A percentile compares a stretch with the other conserved stretches of the same genome.
phyloP scores from a whole-genome alignment of 495 filamentous ascomycete genomes.

The Peziza echinospora region DNA sequence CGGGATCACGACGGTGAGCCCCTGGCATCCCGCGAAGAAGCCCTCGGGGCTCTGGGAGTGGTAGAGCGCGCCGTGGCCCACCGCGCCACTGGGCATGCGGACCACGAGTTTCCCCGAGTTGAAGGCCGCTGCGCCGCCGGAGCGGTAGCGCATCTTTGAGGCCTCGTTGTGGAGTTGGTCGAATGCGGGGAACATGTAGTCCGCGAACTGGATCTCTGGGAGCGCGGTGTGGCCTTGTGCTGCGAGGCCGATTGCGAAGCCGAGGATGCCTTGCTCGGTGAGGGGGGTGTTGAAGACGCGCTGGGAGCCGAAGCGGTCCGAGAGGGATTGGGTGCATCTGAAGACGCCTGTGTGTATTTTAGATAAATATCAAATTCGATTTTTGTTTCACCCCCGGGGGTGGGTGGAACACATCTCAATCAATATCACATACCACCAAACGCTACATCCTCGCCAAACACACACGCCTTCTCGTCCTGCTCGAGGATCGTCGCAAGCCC shows the following conservation, averaged over 20 bases:
- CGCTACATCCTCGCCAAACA: conserved; percentile 93
- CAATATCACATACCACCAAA: conserved; percentile 44
- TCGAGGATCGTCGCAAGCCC: conserved; percentile 65
- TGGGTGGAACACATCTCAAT: neutral
- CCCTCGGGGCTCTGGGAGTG: conserved; percentile 87
- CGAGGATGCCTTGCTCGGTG: conserved; percentile 83
- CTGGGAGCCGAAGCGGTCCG: conserved; percentile 64
- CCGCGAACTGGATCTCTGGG: conserved; percentile 94
- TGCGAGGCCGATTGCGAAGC: conserved; percentile 77
- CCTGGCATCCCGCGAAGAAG: conserved; percentile 81
- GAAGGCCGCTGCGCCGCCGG: conserved; percentile 44
- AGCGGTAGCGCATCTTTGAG: conserved; percentile 70
- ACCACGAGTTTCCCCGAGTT: conserved; percentile 64
- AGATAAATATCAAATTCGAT: neutral
- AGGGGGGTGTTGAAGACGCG: conserved; percentile 94
- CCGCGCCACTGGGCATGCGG: conserved; percentile 82
- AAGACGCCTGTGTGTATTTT: conserved; percentile 40
- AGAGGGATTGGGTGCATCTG: conserved; percentile 77
- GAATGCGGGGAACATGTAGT: conserved; percentile 92
- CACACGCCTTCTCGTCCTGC: conserved; percentile 60
- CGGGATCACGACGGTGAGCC: conserved; percentile 73
- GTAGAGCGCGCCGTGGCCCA: conserved; percentile 91
- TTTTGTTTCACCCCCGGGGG: too few species aligned
- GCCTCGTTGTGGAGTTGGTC: conserved; percentile 97
- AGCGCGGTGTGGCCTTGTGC: conserved; percentile 83